Conservation (phyloP, 2,329 filamentous ascomycete species). For the Aspergillus costaricaensis region DNA sequence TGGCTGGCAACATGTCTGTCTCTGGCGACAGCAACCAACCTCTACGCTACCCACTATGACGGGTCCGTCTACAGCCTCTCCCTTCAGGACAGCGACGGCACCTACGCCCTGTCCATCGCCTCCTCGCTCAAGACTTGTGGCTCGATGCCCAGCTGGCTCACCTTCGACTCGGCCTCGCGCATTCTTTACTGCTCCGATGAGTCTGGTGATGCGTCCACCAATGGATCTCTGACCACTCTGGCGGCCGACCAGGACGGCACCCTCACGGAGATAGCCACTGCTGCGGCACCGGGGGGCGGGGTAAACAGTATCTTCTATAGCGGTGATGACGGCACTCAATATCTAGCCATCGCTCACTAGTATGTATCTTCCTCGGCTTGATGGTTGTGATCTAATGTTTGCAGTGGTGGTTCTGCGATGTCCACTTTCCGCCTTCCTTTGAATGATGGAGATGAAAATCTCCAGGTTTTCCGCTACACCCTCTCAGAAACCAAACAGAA, state of each 20-base stretch:
- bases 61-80: constrained; percentile 39
- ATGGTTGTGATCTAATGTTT: constrained; percentile 4
- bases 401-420: constrained; percentile 33
- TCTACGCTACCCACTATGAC: constrained; percentile 44
- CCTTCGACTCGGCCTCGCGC: constrained; percentile 27
- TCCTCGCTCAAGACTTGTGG: constrained; percentile 35
- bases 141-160: constrained; percentile 41
- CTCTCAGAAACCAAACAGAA: constrained; percentile 33
- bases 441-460: not conserved
- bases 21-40: constrained; percentile 18
- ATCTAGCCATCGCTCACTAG: constrained; percentile 43
- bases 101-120: constrained; percentile 25
- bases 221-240: constrained; percentile 35
- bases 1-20: constrained; percentile 4
- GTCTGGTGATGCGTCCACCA: constrained; percentile 26
- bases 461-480: constrained; percentile 48
- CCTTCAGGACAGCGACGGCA: constrained; percentile 27
- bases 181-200: constrained; percentile 42
- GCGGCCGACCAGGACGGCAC: constrained; percentile 20
- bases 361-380: constrained; percentile 19
- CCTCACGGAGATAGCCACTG: constrained; percentile 24
- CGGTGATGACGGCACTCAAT: constrained; percentile 26
- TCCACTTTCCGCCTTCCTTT: constrained; percentile 38
- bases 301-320: constrained; percentile 39
- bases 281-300: constrained; percentile 30